Evolutionary conservation across 805 yeast species (phyloP).

Genomic region (Grigorovia transvaalensis): DNA sequence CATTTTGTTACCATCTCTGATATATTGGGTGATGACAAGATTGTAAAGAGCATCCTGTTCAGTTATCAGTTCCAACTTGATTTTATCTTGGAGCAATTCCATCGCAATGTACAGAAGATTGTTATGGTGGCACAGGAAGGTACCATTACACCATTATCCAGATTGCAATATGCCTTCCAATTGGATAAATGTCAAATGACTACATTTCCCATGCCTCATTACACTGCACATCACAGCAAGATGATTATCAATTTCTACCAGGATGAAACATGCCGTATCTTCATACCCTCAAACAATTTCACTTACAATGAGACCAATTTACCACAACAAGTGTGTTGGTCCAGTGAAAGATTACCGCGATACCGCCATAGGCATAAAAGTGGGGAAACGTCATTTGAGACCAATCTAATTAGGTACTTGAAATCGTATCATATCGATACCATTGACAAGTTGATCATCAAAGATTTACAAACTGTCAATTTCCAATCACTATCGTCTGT

Average conservation of each 20-base stretch:
- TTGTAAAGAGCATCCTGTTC: constrained; percentile 36
- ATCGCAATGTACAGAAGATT: constrained; percentile 11
- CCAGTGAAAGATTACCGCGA: constrained; percentile 35
- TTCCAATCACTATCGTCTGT: constrained; percentile 39
- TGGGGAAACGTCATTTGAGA: constrained; percentile 29
- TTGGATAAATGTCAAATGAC: constrained; percentile 13
- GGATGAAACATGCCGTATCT: constrained; percentile 39
- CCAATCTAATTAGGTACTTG: constrained; percentile 37
- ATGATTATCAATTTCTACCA: constrained; percentile 49
- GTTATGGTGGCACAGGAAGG: constrained; percentile 27
- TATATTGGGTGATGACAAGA: constrained; percentile 27
- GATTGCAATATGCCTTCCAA: constrained; percentile 4
- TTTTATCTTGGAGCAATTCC: constrained; percentile 28
- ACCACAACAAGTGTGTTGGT: constrained; percentile 61
- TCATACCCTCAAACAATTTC: constrained; percentile 51
- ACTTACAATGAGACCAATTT: constrained; percentile 43
- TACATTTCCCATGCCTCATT: constrained; percentile 31
- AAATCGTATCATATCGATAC: constrained; percentile 30
- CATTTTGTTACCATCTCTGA: constrained; percentile 21
- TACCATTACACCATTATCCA: constrained; percentile 20
- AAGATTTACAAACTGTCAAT: constrained; percentile 29
- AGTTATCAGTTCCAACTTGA: constrained; percentile 39
- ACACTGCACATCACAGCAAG: constrained; percentile 54
- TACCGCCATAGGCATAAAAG: not conserved
- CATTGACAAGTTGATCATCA: constrained; percentile 22